phyloP scores from a whole-genome alignment of 805 yeast genomes.

The Pichia rugopelliculosa region DNA sequence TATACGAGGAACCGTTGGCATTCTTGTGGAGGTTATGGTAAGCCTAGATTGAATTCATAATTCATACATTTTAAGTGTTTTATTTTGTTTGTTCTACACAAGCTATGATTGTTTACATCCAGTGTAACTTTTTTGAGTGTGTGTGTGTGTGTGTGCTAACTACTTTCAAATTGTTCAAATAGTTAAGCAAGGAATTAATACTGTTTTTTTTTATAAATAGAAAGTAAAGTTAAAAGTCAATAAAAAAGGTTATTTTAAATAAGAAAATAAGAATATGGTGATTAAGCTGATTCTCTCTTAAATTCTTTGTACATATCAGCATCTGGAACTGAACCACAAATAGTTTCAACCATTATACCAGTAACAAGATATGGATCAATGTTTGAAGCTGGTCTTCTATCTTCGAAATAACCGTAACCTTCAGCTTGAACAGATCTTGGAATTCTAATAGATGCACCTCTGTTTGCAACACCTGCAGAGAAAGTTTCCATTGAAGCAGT shows the following conservation, averaged over 20 bases:
- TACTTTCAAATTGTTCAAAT: background rate
- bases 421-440: conserved; percentile 98
- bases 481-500: conserved; percentile 89
- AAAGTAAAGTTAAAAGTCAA: background rate
- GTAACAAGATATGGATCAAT: conserved; percentile 98
- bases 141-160: background rate
- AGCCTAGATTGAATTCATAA: too few species aligned
- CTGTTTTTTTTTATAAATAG: background rate
- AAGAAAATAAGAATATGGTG: background rate
- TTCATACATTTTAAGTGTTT: too few species aligned
- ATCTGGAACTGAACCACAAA: conserved; percentile 88
- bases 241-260: background rate
- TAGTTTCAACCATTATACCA: conserved; percentile 96
- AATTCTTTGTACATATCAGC: conserved; percentile 91
- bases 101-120: background rate
- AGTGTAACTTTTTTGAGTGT: background rate
- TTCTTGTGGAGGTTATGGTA: too few species aligned
- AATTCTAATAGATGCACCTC: conserved; percentile 98
- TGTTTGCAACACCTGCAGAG: conserved; percentile 98
- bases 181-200: background rate
- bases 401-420: conserved; percentile 98
- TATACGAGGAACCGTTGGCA: too few species aligned
- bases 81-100: background rate
- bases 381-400: conserved; percentile 99
- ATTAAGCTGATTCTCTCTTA: conserved; percentile 56